Base-by-base conservation (phyloP, 2,329 filamentous ascomycete species). In the Arthrocladium fulminans region DNA sequence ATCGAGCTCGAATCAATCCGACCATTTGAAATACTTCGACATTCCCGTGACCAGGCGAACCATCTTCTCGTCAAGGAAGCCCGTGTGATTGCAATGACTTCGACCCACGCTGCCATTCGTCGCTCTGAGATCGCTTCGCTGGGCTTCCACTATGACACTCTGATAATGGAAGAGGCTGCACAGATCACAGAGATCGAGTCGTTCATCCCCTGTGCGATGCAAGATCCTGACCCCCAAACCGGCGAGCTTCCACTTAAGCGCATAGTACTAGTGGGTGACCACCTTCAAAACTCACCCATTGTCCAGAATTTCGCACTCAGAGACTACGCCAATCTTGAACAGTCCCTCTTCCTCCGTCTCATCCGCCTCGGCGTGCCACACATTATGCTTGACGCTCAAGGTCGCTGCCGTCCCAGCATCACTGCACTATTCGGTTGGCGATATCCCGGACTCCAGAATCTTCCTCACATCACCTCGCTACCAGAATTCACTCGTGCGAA, bases 21-120 rank as follows among this genome's bases (percentile, higher is more conserved):
- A 57, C 94, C 92, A 0, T 98, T 98, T 61, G 92, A 98, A 68
- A 89, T 98, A 44, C 70, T 98, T 48, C 81, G 88, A 45, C 83
- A 84, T 48, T 86, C 89, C 54, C 82, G 86, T 29, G 92, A 98
- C 64, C 96, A 94, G 69, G 85, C 89, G 45, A 97, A 97, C 65
- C 98, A 98, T 61, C 79, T 98, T 4, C 77, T 98, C 27, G 84
- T 88, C 4, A 96, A 88, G 60, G 90, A 97, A 67, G 94, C 94
- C n/a, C 83, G 92, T 29, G 92, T 98, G 54, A 84, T 98, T 55
- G 94, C 92, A 50, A 98, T 98, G 94, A 98, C 92, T 15, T 94
- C 89, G 3, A 98, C 94, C 0, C 92, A 98, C 65, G 94, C 92
- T 3, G 92, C 92, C 1, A 98, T 98, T 77, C 81, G 88, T 52